These are phyloP conservation scores for Polyplosphaeria fusca DNA, from an alignment of 495 filamentous ascomycete species.

Conservation along the genomic window DNA sequence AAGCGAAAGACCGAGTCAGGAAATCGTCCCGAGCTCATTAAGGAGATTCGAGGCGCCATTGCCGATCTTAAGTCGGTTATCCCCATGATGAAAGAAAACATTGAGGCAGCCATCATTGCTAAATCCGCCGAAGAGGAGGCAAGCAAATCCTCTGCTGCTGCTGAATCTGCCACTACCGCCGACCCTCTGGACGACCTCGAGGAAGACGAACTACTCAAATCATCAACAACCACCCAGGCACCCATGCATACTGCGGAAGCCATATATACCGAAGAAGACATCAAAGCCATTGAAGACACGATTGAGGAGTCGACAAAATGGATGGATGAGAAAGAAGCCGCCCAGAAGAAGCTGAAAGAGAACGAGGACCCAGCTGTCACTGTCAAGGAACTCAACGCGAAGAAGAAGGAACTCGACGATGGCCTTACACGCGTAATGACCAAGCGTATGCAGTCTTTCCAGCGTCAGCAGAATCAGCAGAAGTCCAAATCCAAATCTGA, in stretches of 20 bases:
- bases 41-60: conserved; percentile 60
- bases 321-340: conserved; percentile 63
- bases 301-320: conserved; percentile 54
- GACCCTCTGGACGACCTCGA: conserved; percentile 63
- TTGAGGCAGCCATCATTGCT: conserved; percentile 47
- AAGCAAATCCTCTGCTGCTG: conserved; percentile 45
- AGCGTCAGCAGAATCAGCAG: conserved; percentile 44
- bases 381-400: conserved; percentile 59
- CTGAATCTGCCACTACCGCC: conserved; percentile 31
- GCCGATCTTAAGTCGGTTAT: conserved; percentile 56
- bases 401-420: conserved; percentile 60
- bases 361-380: conserved; percentile 69
- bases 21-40: conserved; percentile 62
- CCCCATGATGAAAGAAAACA: conserved; percentile 49
- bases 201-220: conserved; percentile 25
- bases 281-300: conserved; percentile 52
- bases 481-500: conserved; percentile 46
- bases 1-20: conserved; percentile 65
- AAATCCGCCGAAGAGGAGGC: conserved; percentile 44
- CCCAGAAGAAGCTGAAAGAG: conserved; percentile 63
- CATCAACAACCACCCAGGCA: conserved; percentile 39
- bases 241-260: conserved; percentile 43
- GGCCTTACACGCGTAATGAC: conserved; percentile 66
- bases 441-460: conserved; percentile 59
- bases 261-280: conserved; percentile 61